A percentile compares a stretch with the other conserved stretches of the same genome.
phyloP scores from a whole-genome alignment of 441 rosid species.

The Brassica hybrid region DNA sequence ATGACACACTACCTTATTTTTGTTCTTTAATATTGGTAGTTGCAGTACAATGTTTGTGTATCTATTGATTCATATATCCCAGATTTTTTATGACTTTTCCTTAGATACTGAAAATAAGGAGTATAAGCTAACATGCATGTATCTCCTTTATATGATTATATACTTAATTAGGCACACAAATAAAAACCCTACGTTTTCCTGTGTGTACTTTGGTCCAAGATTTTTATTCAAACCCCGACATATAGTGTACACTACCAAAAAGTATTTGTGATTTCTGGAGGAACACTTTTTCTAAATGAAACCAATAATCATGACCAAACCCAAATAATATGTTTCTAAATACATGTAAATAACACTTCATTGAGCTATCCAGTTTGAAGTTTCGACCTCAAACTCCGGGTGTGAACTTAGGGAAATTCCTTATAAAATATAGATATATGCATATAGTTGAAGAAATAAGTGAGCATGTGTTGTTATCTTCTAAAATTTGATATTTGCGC shows the following conservation, averaged over 20 bases:
- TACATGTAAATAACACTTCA: background rate
- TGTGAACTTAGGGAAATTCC: background rate
- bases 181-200: too few species aligned
- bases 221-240: constrained; percentile 11
- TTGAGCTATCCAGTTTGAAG: constrained; percentile 5
- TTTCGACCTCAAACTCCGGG: background rate
- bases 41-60: constrained; percentile 17
- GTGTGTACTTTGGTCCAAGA: too few species aligned
- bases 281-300: constrained; percentile 1
- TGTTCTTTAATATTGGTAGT: constrained; percentile 29
- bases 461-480: background rate
- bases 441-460: constrained; percentile 3
- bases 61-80: background rate
- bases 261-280: constrained; percentile 1
- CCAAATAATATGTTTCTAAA: background rate
- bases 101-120: too few species aligned
- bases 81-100: background rate
- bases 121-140: too few species aligned
- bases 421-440: background rate
- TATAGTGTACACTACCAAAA: constrained; percentile 21
- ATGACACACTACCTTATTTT: constrained; percentile 21
- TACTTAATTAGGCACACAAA: too few species aligned
- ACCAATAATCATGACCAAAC: background rate
- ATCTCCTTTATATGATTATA: too few species aligned
- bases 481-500: background rate